Base-by-base conservation (phyloP, 331 rosid genomes). In the Stylosanthes scabra region DNA sequence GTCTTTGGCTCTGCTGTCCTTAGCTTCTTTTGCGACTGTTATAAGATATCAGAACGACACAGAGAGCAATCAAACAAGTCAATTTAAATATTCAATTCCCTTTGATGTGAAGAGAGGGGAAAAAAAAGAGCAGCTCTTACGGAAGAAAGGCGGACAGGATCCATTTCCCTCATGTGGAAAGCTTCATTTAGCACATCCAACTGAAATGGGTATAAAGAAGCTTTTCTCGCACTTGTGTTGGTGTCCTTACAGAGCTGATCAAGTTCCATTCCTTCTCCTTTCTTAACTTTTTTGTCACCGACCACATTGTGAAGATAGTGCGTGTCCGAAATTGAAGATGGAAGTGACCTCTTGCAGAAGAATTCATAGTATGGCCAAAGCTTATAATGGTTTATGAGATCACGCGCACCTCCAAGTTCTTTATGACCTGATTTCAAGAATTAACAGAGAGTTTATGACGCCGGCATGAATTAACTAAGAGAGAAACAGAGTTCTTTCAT, bases 211-310 rank as follows among this genome's bases (percentile, higher is more conserved):
- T 9, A 82, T 72, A 90, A 84, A 16, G 83, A 83, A 28, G 83
- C 64, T 67, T 83, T 90, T 54, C 81, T 80, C 59, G 88, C 93
- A 62, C 84, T 86, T 8, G 77, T 13, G 57, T 80, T 62, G 2
- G 84, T 68, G 74, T 82, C 87, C 79, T 75, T 83, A 74, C 90
- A 86, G 72, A 93, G 97, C 81, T 93, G 96, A 89, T 84, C 88
- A 78, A 93, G 88, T 59, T 90, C 96, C 97, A 93, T 90, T 78
- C 98, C 98, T 68, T 90, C 98, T 51, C 98, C 98, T 81, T 89
- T 93, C 80, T 85, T 86, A 69, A 90, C 87, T 81, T 89, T 93
- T 57, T 92, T 87, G 86, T 93, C 96, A 72, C 98, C 98, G 42
- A 90, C 98, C 81, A 90, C 90, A 78, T 87, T 88, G 83, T 77